Percentiles rank a stretch among this genome's conserved stretches.
These are phyloP conservation scores for Lentinula detonsa DNA, from an alignment of 768 basidiomycete species.

Conservation along the genomic window DNA sequence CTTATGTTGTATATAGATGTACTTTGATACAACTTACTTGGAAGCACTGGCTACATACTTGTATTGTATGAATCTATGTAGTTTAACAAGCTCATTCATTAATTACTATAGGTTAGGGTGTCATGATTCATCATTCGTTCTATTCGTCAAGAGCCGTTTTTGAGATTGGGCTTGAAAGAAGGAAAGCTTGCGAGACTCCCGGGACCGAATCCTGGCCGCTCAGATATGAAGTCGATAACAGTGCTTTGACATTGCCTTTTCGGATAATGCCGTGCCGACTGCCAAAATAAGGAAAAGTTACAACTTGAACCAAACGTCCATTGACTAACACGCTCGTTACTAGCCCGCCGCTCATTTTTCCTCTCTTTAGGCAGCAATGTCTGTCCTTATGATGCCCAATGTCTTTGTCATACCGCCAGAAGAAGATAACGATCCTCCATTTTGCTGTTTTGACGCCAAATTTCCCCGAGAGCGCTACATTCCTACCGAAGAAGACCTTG, in stretches of 20 bases:
- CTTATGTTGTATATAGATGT: not conserved
- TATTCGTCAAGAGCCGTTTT: too few species aligned
- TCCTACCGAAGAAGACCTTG: slow-evolving; percentile 19
- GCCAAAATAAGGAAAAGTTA: not conserved
- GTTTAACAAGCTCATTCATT: too few species aligned
- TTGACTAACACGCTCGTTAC: slow-evolving; percentile 1
- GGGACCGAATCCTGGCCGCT: too few species aligned
- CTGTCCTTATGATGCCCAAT: slow-evolving; percentile 23
- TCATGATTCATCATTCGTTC: too few species aligned
- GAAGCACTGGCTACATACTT: too few species aligned
- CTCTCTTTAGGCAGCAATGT: not conserved
- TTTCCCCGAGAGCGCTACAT: slow-evolving; percentile 12
- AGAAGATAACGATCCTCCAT: slow-evolving; percentile 49
- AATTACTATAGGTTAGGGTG: too few species aligned
- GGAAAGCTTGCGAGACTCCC: too few species aligned
- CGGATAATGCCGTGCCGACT: not conserved
- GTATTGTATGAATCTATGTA: too few species aligned
- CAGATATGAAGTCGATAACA: too few species aligned
- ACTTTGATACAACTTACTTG: not conserved
- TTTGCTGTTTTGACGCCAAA: slow-evolving; percentile 53
- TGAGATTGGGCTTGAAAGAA: too few species aligned
- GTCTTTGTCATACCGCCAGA: slow-evolving; percentile 55
- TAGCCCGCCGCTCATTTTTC: slow-evolving; percentile 8
- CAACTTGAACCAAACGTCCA: slow-evolving; percentile 2
- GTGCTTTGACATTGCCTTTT: not conserved